Percentiles rank a stretch among this genome's conserved stretches.
These are phyloP conservation scores for Talaromyces ruber DNA, from an alignment of 495 filamentous ascomycete genomes.

Conservation along the genomic window DNA sequence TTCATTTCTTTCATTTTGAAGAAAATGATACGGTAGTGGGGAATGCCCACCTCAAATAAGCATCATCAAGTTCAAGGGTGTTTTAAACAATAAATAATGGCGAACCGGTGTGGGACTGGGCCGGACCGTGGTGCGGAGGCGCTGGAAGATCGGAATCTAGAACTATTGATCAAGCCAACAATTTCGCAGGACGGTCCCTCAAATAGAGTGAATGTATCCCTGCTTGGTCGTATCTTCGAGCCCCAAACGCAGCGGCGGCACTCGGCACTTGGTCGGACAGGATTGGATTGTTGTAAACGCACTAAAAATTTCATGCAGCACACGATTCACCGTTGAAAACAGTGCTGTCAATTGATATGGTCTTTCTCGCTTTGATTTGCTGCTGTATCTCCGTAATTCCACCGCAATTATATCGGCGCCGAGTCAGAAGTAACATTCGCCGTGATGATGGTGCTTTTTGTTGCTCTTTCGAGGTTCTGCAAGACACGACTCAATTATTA, in stretches of 20 bases:
- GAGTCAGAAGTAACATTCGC: constrained; percentile 3
- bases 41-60: constrained; percentile 4
- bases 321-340: background rate
- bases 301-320: constrained; percentile 1
- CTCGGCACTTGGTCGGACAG: background rate
- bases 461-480: background rate
- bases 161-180: background rate
- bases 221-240: background rate
- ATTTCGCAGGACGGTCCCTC: background rate
- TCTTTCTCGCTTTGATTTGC: background rate
- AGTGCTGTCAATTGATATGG: background rate
- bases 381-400: background rate
- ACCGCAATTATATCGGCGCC: background rate
- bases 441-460: background rate
- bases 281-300: background rate
- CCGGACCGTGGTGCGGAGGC: background rate
- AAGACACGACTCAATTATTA: background rate
- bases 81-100: background rate
- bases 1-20: background rate
- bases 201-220: background rate
- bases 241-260: background rate
- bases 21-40: background rate
- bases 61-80: background rate
- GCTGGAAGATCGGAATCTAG: background rate
- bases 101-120: background rate